These are phyloP conservation scores for Mrakia frigida DNA, from an alignment of 768 basidiomycete species.

Conservation along the genomic window DNA sequence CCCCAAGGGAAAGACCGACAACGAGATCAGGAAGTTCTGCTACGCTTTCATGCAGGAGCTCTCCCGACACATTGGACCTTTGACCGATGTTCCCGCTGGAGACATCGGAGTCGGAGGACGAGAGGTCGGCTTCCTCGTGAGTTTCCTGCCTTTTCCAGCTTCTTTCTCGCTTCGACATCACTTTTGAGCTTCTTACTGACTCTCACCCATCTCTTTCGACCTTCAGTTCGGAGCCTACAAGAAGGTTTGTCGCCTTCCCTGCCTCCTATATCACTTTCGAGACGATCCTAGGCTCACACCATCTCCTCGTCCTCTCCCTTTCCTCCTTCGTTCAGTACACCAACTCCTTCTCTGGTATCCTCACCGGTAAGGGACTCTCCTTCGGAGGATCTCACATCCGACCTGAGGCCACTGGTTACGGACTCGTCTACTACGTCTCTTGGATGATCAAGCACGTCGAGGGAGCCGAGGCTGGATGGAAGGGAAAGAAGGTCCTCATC, in stretches of 20 bases:
- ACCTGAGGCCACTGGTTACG: slow-evolving; percentile 68
- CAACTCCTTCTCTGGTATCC: slow-evolving; percentile 63
- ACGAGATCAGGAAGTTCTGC: slow-evolving; percentile 68
- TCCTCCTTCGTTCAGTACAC: slow-evolving; percentile 44
- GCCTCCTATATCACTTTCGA: background rate
- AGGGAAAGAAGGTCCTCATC: slow-evolving; percentile 49
- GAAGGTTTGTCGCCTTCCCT: slow-evolving; percentile 43
- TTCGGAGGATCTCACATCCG: slow-evolving; percentile 71
- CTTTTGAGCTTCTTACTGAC: background rate
- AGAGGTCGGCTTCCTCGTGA: slow-evolving; percentile 59
- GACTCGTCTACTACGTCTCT: slow-evolving; percentile 69
- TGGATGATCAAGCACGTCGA: slow-evolving; percentile 51
- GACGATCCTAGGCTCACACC: background rate
- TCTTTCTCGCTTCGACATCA: no score
- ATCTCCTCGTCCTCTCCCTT: background rate
- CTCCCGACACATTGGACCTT: slow-evolving; percentile 62
- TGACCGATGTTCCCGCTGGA: slow-evolving; percentile 65
- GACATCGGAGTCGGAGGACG: slow-evolving; percentile 70
- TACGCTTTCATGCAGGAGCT: slow-evolving; percentile 68
- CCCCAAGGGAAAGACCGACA: slow-evolving; percentile 73
- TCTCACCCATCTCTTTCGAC: background rate
- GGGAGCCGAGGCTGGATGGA: slow-evolving; percentile 48
- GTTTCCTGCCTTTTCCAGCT: background rate
- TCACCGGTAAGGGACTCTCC: slow-evolving; percentile 64
- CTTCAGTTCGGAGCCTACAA: slow-evolving; percentile 59